Conservation (phyloP, 2,329 filamentous ascomycete genomes). For the Fusarium nematophilum region DNA sequence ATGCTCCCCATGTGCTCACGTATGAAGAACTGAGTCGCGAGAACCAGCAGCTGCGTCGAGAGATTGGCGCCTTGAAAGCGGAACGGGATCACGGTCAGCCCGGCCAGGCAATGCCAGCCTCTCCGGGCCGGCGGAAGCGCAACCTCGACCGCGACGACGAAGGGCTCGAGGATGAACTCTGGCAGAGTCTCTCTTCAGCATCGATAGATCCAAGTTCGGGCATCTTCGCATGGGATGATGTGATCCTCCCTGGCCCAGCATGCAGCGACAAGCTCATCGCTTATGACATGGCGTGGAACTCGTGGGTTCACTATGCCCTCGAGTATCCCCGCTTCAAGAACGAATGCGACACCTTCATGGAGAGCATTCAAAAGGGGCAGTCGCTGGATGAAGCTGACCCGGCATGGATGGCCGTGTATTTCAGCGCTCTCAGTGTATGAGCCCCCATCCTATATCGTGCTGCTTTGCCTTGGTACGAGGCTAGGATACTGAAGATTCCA, state of each 20-base stretch:
- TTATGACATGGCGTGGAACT: slow-evolving; percentile 26
- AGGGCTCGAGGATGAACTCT: not conserved
- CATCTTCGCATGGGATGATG: slow-evolving; percentile 2
- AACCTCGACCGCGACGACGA: not conserved
- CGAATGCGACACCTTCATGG: slow-evolving; percentile 11
- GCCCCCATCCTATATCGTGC: too few species aligned
- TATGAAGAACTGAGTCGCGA: slow-evolving; percentile 20
- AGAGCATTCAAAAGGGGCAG: not conserved
- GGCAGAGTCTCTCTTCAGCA: not conserved
- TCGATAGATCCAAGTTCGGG: not conserved
- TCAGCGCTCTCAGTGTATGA: slow-evolving; percentile 18
- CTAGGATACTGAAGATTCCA: too few species aligned
- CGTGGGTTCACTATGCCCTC: slow-evolving; percentile 24
- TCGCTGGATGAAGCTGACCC: slow-evolving; percentile 3
- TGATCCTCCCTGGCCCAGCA: slow-evolving; percentile 11
- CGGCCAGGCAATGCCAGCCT: too few species aligned
- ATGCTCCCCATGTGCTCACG: slow-evolving; percentile 8
- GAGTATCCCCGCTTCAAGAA: slow-evolving; percentile 21
- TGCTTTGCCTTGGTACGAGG: not conserved
- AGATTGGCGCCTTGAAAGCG: not conserved
- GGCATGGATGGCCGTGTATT: slow-evolving; percentile 23
- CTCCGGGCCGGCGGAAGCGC: too few species aligned
- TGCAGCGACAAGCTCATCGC: slow-evolving; percentile 13
- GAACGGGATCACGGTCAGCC: not conserved
- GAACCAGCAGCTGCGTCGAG: slow-evolving; percentile 6